Evolutionary conservation across 495 filamentous ascomycete species (phyloP).

Genomic region (Hamigera avellanea): DNA sequence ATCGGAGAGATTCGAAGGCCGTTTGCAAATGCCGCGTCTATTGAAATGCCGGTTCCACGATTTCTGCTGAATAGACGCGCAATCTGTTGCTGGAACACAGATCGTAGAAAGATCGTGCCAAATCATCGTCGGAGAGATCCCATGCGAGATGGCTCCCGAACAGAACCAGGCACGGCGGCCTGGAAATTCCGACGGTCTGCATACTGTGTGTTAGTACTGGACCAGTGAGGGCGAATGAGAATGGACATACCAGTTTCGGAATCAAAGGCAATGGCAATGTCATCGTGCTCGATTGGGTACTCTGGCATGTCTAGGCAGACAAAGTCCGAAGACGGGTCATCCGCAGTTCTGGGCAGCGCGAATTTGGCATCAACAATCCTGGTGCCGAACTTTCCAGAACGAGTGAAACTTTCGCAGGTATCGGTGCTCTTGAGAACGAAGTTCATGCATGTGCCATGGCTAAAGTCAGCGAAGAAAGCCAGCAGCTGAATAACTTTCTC

Average conservation of each 20-base stretch:
- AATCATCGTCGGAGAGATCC: constrained; percentile 34
- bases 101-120: neutral
- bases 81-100: neutral
- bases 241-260: constrained; percentile 55
- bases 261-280: constrained; percentile 76
- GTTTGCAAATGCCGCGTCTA: too few relatives aligned
- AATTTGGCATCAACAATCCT: constrained; percentile 85
- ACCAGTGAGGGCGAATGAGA: neutral
- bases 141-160: constrained; percentile 37
- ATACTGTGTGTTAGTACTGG: neutral
- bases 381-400: constrained; percentile 54
- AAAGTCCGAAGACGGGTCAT: constrained; percentile 52
- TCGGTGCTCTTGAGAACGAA: constrained; percentile 75
- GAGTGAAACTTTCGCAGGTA: constrained; percentile 57
- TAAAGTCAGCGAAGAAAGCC: constrained; percentile 71
- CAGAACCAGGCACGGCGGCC: constrained; percentile 32
- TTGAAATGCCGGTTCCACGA: too few relatives aligned
- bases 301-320: constrained; percentile 77
- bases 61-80: too few relatives aligned
- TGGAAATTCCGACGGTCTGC: constrained; percentile 37
- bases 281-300: constrained; percentile 82
- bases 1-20: too few relatives aligned
- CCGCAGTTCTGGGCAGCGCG: constrained; percentile 55
- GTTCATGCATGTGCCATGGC: constrained; percentile 75
- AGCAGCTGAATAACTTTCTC: constrained; percentile 62